phyloP scores from a whole-genome alignment of 2,329 filamentous ascomycete genomes.

The Fusarium guadeloupense region DNA sequence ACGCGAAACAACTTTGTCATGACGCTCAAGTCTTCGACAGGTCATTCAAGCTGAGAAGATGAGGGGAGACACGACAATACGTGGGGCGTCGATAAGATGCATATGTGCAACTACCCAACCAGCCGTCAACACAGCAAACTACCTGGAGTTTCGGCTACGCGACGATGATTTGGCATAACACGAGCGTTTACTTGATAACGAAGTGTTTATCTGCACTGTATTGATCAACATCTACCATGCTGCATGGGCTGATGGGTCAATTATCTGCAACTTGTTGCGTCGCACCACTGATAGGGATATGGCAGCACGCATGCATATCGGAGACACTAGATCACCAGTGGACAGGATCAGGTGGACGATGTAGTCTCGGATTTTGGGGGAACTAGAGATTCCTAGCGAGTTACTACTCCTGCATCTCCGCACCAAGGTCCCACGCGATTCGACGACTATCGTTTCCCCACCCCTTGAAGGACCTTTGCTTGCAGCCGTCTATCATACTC shows the following conservation, averaged over 20 bases:
- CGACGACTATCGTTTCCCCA: conserved; percentile 32
- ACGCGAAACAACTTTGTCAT: conserved; percentile 92
- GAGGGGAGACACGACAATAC: conserved; percentile 23
- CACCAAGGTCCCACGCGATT: conserved; percentile 36
- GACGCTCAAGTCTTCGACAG: conserved; percentile 60
- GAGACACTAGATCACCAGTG: conserved; percentile 34
- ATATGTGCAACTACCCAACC: conserved; percentile 43
- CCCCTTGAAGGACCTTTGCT: conserved; percentile 25
- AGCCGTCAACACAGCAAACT: conserved; percentile 19
- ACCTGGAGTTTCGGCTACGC: conserved; percentile 13
- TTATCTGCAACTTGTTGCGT: conserved; percentile 24
- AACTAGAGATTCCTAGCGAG: conserved; percentile 41
- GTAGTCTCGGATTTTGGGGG: conserved; percentile 37
- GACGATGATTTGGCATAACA: conserved; percentile 13
- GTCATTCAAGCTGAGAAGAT: conserved; percentile 27
- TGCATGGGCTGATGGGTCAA: conserved; percentile 26
- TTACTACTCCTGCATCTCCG: conserved; percentile 37
- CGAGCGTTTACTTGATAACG: conserved; percentile 6
- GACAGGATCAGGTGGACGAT: conserved; percentile 35
- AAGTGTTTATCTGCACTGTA: conserved; percentile 20
- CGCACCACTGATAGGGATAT: conserved; percentile 32
- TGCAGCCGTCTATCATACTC: conserved; percentile 35
- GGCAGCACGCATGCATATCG: conserved; percentile 33
- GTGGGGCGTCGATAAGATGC: conserved; percentile 28
- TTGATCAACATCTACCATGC: conserved; percentile 16